Conservation (phyloP, 23 red algal species). For the Gracilaria gracilis region DNA sequence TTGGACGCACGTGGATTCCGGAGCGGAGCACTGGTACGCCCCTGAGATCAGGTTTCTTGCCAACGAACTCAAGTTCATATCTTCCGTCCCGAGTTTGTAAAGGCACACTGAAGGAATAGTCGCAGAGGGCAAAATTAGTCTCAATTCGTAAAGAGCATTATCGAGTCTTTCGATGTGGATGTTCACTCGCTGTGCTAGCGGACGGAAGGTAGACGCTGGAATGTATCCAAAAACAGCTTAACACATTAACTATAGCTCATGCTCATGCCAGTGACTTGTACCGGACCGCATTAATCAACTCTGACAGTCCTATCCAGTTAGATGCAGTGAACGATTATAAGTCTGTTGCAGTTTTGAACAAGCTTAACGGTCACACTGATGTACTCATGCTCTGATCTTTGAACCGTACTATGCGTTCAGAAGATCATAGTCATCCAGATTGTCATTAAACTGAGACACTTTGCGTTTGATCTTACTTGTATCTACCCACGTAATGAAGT, state of each 20-base stretch:
- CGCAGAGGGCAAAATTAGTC: background rate
- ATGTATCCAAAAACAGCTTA: background rate
- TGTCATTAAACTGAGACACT: conserved; percentile 86
- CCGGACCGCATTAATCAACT: too few relatives aligned
- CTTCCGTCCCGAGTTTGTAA: background rate
- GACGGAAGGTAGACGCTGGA: background rate
- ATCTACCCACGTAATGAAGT: conserved; percentile 97
- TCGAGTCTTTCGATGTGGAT: background rate
- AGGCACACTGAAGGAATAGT: conserved; percentile 3
- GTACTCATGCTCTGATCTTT: background rate
- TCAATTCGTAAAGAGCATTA: background rate
- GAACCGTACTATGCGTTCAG: conserved; percentile 45
- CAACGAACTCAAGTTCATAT: background rate
- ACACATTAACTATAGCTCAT: background rate
- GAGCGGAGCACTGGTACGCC: conserved; percentile 3
- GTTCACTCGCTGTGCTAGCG: too few relatives aligned
- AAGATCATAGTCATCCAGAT: conserved; percentile 93
- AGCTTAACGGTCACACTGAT: background rate
- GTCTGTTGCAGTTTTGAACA: background rate
- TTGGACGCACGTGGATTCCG: conserved; percentile 49
- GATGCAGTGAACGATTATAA: background rate
- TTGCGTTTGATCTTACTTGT: conserved; percentile 96
- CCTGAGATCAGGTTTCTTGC: background rate
- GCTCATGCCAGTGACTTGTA: background rate
- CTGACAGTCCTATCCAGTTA: too few relatives aligned